phyloP scores from a whole-genome alignment of 495 filamentous ascomycete species.

The Podospora appendiculata region DNA sequence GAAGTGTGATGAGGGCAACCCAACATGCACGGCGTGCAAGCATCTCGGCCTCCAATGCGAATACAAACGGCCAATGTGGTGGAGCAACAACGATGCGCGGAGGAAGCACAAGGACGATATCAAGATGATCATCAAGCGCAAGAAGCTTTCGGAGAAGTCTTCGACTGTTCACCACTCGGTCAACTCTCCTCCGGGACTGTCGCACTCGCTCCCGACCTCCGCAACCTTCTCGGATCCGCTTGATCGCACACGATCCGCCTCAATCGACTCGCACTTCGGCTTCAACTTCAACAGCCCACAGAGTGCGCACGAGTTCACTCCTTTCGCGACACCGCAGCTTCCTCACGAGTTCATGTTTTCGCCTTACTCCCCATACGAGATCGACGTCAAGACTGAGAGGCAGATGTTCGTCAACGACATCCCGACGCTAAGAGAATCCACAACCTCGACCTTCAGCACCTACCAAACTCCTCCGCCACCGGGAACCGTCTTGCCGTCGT shows the following conservation, averaged over 20 bases:
- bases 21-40: slow-evolving; percentile 79
- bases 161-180: slow-evolving; percentile 46
- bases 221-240: slow-evolving; percentile 69
- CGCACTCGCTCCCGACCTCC: slow-evolving; percentile 74
- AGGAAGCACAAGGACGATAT: slow-evolving; percentile 85
- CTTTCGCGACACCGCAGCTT: slow-evolving; percentile 49
- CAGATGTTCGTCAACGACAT: slow-evolving; percentile 93
- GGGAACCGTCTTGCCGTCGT: slow-evolving; percentile 54
- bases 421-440: slow-evolving; percentile 72
- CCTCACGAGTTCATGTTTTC: slow-evolving; percentile 42
- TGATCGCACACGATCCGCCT: slow-evolving; percentile 62
- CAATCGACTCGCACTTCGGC: slow-evolving; percentile 70
- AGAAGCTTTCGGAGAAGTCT: slow-evolving; percentile 84
- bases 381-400: slow-evolving; percentile 91
- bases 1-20: slow-evolving; percentile 94
- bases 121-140: slow-evolving; percentile 95
- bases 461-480: slow-evolving; percentile 67
- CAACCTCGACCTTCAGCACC: slow-evolving; percentile 80
- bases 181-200: slow-evolving; percentile 67
- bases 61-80: slow-evolving; percentile 96
- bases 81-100: slow-evolving; percentile 83
- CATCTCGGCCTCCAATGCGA: slow-evolving; percentile 83
- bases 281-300: slow-evolving; percentile 66
- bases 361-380: slow-evolving; percentile 72
- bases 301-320: slow-evolving; percentile 49